phyloP scores from a whole-genome alignment of 129 eudicot species.

The Helianthus tuberosus region DNA sequence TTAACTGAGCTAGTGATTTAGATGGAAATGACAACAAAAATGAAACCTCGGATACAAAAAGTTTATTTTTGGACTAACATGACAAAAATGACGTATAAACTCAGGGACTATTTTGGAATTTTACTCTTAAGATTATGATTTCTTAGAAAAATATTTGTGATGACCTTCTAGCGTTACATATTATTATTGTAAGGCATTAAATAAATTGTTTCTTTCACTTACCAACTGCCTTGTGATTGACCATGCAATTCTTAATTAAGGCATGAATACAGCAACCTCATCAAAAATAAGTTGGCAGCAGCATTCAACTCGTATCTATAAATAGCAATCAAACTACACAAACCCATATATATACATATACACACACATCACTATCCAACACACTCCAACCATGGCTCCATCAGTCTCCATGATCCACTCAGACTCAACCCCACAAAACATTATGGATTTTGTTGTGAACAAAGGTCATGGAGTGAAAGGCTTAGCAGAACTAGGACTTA shows the following conservation, averaged over 20 bases:
- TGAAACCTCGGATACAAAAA: too few species aligned
- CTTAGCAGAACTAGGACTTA: slow-evolving; percentile 44
- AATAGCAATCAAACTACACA: slow-evolving; percentile 9
- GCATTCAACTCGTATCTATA: background rate
- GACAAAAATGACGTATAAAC: too few species aligned
- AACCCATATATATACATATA: background rate
- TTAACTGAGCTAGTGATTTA: too few species aligned
- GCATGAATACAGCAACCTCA: slow-evolving; percentile 32
- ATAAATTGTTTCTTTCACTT: slow-evolving; percentile 17
- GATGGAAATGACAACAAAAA: too few species aligned
- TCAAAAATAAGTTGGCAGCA: background rate
- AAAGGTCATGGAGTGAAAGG: slow-evolving; percentile 59
- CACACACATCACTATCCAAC: background rate
- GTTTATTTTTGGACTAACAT: too few species aligned
- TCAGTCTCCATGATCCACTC: slow-evolving; percentile 5
- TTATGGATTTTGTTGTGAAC: slow-evolving; percentile 31
- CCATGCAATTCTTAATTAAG: slow-evolving; percentile 9
- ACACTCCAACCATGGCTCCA: slow-evolving; percentile 31
- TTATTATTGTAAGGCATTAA: background rate
- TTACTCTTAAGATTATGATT: background rate
- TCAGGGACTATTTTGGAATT: too few species aligned
- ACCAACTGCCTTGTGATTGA: slow-evolving; percentile 19
- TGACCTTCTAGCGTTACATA: background rate
- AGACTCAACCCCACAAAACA: slow-evolving; percentile 17
- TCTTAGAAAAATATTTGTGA: background rate